Base-by-base conservation (phyloP, 768 basidiomycete species). In the Rhodotorula graminis region DNA sequence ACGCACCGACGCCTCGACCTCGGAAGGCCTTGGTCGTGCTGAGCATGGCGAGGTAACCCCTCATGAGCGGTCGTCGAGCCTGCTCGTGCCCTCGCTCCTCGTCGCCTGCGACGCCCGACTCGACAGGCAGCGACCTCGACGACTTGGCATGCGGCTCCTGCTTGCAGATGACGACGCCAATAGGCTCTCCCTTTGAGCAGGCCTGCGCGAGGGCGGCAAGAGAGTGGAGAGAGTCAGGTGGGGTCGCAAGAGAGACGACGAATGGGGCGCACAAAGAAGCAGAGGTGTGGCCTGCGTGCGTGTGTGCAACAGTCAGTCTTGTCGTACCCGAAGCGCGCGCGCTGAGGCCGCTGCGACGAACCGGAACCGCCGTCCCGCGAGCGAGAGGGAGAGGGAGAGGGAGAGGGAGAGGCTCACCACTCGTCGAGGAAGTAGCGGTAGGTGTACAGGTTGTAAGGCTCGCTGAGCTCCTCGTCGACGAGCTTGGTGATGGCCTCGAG, bases 41-140 rank as follows among this genome's bases (percentile, higher is more conserved):
- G 67, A 98, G 86, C 96, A 98, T 98, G 50, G 94, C 96, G 70
- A 99, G 95, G 80, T 99, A 99, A 23, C 96, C 96, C 80, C 96
- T 83, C 80, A 93, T 91, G 18, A 87, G 83, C 52, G 67, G 52
- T n/a, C 67, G 31, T 44, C 47, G 31, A 19, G 19, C 47, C 19
- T 3, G 31, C 16, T 47, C 55, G 2, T 50, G 19, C 37, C 6
- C 49, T 19, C 37, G 70, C 79, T 80, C 52, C 83, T 82, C 73
- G 89, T 86, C n/a, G 23, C 19, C 33, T 7, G 12, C 18, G 31
- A 44, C 1, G 11, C 37, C 9, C 37, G 37, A 37, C 37, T 37
- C 37, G 37, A 37, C 37, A 9, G 56, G 66, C 0, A 64, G 31
- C 2, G 52, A 67, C 84, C 84, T 31, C 6, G 66, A 56, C 29